Percentiles rank a stretch among this genome's conserved stretches.
phyloP scores from a whole-genome alignment of 1,284 basidiomycete species.

The Lignosus rhinocerotis region DNA sequence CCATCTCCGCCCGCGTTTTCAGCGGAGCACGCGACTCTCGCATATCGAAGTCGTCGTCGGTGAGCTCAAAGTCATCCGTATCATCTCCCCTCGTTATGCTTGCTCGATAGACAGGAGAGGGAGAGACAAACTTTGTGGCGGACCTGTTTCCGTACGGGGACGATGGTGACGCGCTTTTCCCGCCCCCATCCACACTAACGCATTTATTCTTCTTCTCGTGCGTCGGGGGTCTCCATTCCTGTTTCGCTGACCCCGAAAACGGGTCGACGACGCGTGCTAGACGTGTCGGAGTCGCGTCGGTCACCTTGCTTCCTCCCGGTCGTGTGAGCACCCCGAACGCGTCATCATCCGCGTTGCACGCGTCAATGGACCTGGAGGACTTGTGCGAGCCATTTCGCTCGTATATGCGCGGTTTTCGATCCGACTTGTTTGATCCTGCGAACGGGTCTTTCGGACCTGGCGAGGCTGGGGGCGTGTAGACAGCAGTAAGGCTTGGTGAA shows the following conservation, averaged over 20 bases:
- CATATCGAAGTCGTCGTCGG: slow-evolving; percentile 10
- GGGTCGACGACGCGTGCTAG: slow-evolving; percentile 20
- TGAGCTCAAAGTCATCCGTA: slow-evolving; percentile 9
- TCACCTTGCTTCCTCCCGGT: neutral
- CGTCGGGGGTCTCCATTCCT: slow-evolving; percentile 22
- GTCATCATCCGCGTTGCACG: slow-evolving; percentile 3
- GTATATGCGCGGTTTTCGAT: slow-evolving; percentile 26
- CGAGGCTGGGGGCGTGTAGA: slow-evolving; percentile 25
- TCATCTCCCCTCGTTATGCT: neutral
- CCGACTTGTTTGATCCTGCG: slow-evolving; percentile 32
- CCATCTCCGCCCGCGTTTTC: slow-evolving; percentile 5
- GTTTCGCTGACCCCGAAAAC: slow-evolving; percentile 24
- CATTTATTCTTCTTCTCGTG: slow-evolving; percentile 23
- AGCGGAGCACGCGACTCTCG: neutral
- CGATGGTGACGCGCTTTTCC: slow-evolving; percentile 9
- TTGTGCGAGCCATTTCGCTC: slow-evolving; percentile 10
- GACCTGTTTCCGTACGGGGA: neutral
- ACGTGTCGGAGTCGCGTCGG: slow-evolving; percentile 18
- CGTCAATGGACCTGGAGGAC: neutral
- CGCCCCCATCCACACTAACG: slow-evolving; percentile 8
- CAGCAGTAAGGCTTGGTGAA: slow-evolving; percentile 7
- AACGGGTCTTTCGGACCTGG: slow-evolving; percentile 30
- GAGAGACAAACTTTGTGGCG: neutral
- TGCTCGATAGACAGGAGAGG: slow-evolving; percentile 1
- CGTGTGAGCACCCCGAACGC: slow-evolving; percentile 4